phyloP scores from a whole-genome alignment of 345 rosid genomes.

The Reutealis trisperma region DNA sequence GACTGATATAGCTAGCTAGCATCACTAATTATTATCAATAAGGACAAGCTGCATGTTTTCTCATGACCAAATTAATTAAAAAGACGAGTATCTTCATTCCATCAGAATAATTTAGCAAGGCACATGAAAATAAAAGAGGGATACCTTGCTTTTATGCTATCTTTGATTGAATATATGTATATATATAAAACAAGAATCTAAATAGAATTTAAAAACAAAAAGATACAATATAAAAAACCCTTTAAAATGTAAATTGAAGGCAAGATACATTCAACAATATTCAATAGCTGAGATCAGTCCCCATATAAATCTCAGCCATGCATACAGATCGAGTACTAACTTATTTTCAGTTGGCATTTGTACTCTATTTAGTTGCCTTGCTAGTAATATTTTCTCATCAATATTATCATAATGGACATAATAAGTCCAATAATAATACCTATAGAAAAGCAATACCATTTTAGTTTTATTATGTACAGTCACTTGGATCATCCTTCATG shows the following conservation, averaged over 20 bases:
- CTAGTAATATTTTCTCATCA: slow-evolving; percentile 18
- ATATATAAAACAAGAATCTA: neutral
- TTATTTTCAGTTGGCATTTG: slow-evolving; percentile 32
- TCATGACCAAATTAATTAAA: no score
- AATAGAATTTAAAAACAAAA: neutral
- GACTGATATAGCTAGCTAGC: neutral
- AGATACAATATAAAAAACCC: slow-evolving; percentile 12
- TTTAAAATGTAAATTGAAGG: slow-evolving; percentile 24
- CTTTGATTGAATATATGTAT: neutral
- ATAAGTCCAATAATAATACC: slow-evolving; percentile 16
- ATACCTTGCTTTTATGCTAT: neutral
- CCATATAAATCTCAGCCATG: slow-evolving; percentile 33
- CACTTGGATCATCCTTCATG: slow-evolving; percentile 27
- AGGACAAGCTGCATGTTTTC: neutral
- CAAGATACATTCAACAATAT: slow-evolving; percentile 33
- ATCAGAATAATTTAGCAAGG: neutral
- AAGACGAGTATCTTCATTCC: neutral
- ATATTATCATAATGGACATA: slow-evolving; percentile 23
- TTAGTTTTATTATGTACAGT: slow-evolving; percentile 66
- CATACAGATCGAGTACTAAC: slow-evolving; percentile 15
- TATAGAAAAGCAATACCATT: slow-evolving; percentile 36
- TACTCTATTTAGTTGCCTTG: slow-evolving; percentile 19
- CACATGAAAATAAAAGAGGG: neutral
- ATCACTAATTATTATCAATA: neutral
- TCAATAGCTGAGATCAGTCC: slow-evolving; percentile 24